Evolutionary conservation across 75 land plant genomes (phyloP).

Genomic region (Chamaecyparis obtusa): DNA sequence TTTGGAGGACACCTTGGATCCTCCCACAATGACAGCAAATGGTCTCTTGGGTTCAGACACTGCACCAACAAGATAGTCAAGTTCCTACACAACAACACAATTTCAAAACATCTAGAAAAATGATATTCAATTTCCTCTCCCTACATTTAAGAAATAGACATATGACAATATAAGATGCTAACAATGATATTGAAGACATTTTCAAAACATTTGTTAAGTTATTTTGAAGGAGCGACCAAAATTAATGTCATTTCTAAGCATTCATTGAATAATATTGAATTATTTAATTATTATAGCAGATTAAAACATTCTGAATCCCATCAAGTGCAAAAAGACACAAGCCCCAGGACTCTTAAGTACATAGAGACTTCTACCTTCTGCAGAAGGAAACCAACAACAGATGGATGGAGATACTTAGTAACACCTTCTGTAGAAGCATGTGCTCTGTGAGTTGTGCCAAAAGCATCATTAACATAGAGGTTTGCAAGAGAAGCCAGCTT

Average conservation of each 20-base stretch:
- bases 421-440: conserved; percentile 94
- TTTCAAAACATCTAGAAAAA: neutral
- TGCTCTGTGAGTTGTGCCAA: conserved; percentile 92
- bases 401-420: conserved; percentile 68
- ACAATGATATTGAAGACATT: neutral
- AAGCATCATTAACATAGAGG: conserved; percentile 91
- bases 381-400: conserved; percentile 91
- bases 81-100: conserved; percentile 40
- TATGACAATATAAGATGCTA: neutral
- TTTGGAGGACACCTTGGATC: conserved; percentile 86
- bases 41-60: conserved; percentile 74
- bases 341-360: neutral
- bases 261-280: neutral
- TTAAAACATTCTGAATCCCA: neutral
- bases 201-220: neutral
- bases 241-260: neutral
- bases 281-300: neutral
- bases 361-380: conserved; percentile 61
- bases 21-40: conserved; percentile 93
- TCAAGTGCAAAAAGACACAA: neutral
- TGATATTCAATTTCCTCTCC: neutral
- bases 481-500: conserved; percentile 84
- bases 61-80: conserved; percentile 82
- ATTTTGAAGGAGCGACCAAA: neutral
- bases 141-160: neutral